Evolutionary conservation across 1,139 yeast genomes (phyloP).

Genomic region (Saccharomyces hybrid): DNA sequence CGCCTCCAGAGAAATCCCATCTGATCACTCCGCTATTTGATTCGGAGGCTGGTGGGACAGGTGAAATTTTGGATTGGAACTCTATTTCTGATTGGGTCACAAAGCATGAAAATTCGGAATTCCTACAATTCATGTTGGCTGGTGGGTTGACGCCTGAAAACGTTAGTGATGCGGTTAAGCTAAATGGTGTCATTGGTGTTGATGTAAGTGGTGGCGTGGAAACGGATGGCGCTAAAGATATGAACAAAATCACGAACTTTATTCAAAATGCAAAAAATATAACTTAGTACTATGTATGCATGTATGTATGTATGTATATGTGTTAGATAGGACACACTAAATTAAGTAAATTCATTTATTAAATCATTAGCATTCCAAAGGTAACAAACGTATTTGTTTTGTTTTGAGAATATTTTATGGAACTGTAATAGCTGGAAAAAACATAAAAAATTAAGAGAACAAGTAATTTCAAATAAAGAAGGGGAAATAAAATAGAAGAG

Average conservation of each 20-base stretch:
- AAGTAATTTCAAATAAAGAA: no score
- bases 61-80: conserved; percentile 67
- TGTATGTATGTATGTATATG: background rate
- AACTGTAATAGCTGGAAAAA: no score
- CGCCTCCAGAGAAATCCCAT: conserved; percentile 16
- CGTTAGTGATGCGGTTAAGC: conserved; percentile 44
- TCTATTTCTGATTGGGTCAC: conserved; percentile 37
- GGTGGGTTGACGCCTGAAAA: conserved; percentile 83
- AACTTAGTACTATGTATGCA: background rate
- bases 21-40: conserved; percentile 64
- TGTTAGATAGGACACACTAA: no score
- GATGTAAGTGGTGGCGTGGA: conserved; percentile 97
- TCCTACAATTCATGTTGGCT: conserved; percentile 62
- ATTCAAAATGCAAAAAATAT: conserved; percentile 41
- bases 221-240: conserved; percentile 64
- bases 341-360: no score
- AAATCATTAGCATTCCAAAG: no score
- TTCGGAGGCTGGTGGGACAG: conserved; percentile 90
- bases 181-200: conserved; percentile 60
- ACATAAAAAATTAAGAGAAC: no score
- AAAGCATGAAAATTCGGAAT: conserved; percentile 13
- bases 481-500: no score
- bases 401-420: no score
- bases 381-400: no score
- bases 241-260: conserved; percentile 50